Evolutionary conservation across 2,329 filamentous ascomycete species (phyloP), one percentile per base, ranked within the genome.

Genomic region (Aspergillus carbonarius): DNA sequence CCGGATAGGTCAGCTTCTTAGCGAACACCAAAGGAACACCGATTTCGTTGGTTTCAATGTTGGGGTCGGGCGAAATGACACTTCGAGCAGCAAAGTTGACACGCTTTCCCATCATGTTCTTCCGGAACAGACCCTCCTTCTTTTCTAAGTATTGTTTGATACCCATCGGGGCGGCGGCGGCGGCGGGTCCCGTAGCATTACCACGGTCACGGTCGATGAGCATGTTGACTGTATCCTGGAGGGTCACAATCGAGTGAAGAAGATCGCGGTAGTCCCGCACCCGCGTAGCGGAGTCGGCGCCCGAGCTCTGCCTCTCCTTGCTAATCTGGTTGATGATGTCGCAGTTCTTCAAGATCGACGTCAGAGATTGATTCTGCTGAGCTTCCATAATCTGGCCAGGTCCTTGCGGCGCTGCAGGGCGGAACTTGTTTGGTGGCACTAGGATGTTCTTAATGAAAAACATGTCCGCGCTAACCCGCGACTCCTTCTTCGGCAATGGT

Each of bases 61-160:
- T 99, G 2, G 95, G 95, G 72, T 99, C 95, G 0, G 95, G 95
- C 9, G 93, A 98, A 68, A 99, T 99, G 74, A 99, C 95, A 83
- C 91, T 96, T 74, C 95, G 89, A 37, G 95, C 95, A 51, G 95
- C 95, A 74, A 95, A 98, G 76, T 99, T 98, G 78, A 99, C 95
- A 81, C 95, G 92, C 82, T 99, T 99, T 61, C 95, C 95, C 95
- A 99, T 99, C 95, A 99, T 98, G 77, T 99, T 97, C 81, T 96
- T 98, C 68, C 95, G 85, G 82, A 99, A 99, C 30, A 99, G 83
- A 64, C 95, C 95, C 72, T 99, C 96, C 78, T 99, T 99, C 82
- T 99, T 99, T 78, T 99, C 95, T 27, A 99, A 83, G 72, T 93
- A 90, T 73, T 99, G 95, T 78, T 99, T 99, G 78, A 99, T 96